Evolutionary conservation across 495 filamentous ascomycete genomes (phyloP).

Genomic region (Penicillium parvum): DNA sequence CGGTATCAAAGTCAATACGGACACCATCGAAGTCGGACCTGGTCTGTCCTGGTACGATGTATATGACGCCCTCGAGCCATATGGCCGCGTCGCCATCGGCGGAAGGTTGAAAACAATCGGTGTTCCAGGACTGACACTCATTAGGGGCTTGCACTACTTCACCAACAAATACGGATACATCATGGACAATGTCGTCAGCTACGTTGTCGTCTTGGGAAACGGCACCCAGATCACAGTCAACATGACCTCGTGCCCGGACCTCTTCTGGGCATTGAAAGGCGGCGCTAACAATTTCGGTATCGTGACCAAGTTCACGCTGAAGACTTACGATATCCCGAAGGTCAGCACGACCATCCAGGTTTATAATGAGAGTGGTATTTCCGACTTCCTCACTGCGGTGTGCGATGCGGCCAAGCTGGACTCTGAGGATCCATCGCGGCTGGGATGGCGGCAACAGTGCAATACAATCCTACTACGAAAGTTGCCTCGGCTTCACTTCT

Average conservation of each 20-base stretch:
- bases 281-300: slow-evolving; percentile 40
- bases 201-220: slow-evolving; percentile 29
- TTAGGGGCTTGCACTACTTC: slow-evolving; percentile 40
- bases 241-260: slow-evolving; percentile 20
- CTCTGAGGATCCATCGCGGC: slow-evolving; percentile 20
- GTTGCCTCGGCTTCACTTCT: slow-evolving; percentile 11
- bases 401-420: slow-evolving; percentile 15
- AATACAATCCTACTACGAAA: slow-evolving; percentile 22
- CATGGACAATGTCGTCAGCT: slow-evolving; percentile 35
- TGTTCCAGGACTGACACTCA: slow-evolving; percentile 32
- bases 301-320: slow-evolving; percentile 44
- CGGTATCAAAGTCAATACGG: slow-evolving; percentile 10
- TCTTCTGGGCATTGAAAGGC: slow-evolving; percentile 39
- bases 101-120: slow-evolving; percentile 37
- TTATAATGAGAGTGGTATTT: slow-evolving; percentile 26
- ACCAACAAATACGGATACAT: slow-evolving; percentile 40
- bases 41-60: slow-evolving; percentile 41
- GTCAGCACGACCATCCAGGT: slow-evolving; percentile 31
- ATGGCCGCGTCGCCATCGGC: slow-evolving; percentile 31
- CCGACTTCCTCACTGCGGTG: slow-evolving; percentile 17
- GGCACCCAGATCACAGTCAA: slow-evolving; percentile 26
- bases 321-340: slow-evolving; percentile 40
- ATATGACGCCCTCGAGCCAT: slow-evolving; percentile 30
- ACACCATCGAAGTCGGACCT: slow-evolving; percentile 29
- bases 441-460: slow-evolving; percentile 18